Base-by-base conservation (phyloP, 345 rosid genomes). In the Euphorbia pulcherrima region DNA sequence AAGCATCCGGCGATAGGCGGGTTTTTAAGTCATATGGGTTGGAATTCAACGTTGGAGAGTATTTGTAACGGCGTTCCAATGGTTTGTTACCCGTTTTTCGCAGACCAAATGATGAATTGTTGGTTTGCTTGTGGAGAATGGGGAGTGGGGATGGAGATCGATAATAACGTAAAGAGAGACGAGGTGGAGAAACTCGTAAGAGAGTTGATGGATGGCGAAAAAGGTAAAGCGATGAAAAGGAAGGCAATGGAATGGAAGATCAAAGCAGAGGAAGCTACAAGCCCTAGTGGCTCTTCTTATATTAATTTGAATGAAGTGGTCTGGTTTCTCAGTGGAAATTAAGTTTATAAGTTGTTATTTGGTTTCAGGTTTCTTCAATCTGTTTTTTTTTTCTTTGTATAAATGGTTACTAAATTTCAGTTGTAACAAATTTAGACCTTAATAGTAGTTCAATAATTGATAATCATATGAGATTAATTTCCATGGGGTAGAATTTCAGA, bases 11-110 rank as follows among this genome's bases (percentile, higher is more conserved):
- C 73, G 0, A 11, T 76, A 0, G 73, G 69, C 10, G 70, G 75
- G 2, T 76, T 76, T 52, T 56, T 72, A 56, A 77, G 73, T 2
- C 80, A 77, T 30, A 72, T 67, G 26, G 80, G 74, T 11, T 77
- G 73, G 80, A 77, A 77, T 63, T 77, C 73, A 10, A 74, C 78
- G 1, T 17, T 74, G 8, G 78, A 69, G 10, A 64, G 66, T 40
- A 56, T 74, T 2, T 30, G 78, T 13, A n/a, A 61, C 2, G 65
- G 74, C 1, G 78, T 74, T 2, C 74, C 73, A 0, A 57, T 74
- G 70, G 51, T 69, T 18, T 74, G 70, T 3, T 69, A 74, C 70
- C 69, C 74, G 3, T 74, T 64, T 48, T 74, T 74, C 52, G 70
- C 70, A 0, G 78, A 74, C 44, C 70, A 74, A 35, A 69, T 57